phyloP scores from a whole-genome alignment of 2,329 filamentous ascomycete species.

The Penicillium sp. region DNA sequence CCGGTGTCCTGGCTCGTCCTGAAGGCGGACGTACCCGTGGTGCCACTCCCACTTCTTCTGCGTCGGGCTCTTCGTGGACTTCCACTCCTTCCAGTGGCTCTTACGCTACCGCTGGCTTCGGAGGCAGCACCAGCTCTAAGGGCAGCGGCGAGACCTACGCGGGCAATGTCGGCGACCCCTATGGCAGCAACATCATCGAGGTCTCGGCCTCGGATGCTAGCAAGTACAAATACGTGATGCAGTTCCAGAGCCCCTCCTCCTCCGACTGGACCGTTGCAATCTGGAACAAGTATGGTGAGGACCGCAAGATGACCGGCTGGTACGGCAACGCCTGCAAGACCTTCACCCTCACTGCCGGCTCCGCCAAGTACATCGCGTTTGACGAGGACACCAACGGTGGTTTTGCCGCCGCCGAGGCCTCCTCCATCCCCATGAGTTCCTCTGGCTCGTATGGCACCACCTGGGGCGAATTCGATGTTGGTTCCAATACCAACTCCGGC shows the following conservation, averaged over 20 bases:
- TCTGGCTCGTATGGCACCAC: constrained; percentile 27
- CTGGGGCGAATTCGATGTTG: constrained; percentile 34
- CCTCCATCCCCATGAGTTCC: constrained; percentile 24
- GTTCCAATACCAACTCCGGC: constrained; percentile 21
- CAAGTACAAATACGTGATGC: constrained; percentile 33
- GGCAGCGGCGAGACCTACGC: constrained; percentile 27
- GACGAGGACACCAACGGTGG: constrained; percentile 33
- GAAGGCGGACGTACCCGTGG: constrained; percentile 23
- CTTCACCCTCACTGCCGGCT: constrained; percentile 27
- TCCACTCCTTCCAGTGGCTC: constrained; percentile 14
- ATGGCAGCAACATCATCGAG: constrained; percentile 39
- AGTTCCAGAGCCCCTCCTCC: constrained; percentile 29
- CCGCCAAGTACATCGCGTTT: constrained; percentile 33
- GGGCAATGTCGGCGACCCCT: constrained; percentile 38
- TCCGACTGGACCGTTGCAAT: constrained; percentile 34
- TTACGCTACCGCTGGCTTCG: constrained; percentile 32
- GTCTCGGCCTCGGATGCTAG: constrained; percentile 27
- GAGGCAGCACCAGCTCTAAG: constrained; percentile 20
- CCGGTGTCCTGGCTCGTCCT: constrained; percentile 18
- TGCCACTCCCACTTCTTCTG: constrained; percentile 4
- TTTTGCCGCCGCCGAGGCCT: constrained; percentile 25
- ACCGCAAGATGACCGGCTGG: constrained; percentile 31
- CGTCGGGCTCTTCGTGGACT: constrained; percentile 14
- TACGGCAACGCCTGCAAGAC: constrained; percentile 28
- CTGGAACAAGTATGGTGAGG: constrained; percentile 36